Evolutionary conservation across 2,329 filamentous ascomycete species (phyloP), one percentile per base, ranked within the genome.

Genomic region (Beauveria sp.): DNA sequence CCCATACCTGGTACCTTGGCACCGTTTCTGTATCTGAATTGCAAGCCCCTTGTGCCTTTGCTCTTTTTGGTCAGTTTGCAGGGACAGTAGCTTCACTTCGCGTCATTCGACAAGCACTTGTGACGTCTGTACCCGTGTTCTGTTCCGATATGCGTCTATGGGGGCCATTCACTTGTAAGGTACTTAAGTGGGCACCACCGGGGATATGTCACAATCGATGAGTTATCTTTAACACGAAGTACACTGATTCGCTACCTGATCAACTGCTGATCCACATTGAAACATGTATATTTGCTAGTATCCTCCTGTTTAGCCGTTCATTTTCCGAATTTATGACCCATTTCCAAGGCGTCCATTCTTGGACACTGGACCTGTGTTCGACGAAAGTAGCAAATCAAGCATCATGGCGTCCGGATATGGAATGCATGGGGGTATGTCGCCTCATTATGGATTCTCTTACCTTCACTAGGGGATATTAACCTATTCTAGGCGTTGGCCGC

Each of bases 321-420:
- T 46, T 46, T 12, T 53, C 57, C 57, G 57, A 20, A 14, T 46
- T 52, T 14, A 53, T 6, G n/a, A 34, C 14, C 14, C 38, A 50
- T 22, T 9, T 20, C 46, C 30, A 18, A 20, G 9, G 7, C 22
- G n/a, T 22, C 20, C 10, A 34, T 60, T 20, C 10, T 18, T 53
- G 26, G 26, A 40, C n/a, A 28, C 24, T 16, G 40, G 7, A 38
- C 57, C 46, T 4, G 26, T 46, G 20, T 22, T 40, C 22, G 22
- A 60, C 46, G 40, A 60, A 42, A 52, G 26, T 20, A 53, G 26
- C 50, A 38, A 30, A 20, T 61, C 56, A 62, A 60, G 52, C 68
- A 72, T 66, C 72, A 93, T 93, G 90, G 82, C 90, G 77, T 93
- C 90, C 71, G 90, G 90, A 78, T 93, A 87, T 76, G 90, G 90